Evolutionary conservation across 441 rosid genomes (phyloP), one percentile per base, ranked within the genome.

Genomic region (Pelargonium cotyledonis): DNA sequence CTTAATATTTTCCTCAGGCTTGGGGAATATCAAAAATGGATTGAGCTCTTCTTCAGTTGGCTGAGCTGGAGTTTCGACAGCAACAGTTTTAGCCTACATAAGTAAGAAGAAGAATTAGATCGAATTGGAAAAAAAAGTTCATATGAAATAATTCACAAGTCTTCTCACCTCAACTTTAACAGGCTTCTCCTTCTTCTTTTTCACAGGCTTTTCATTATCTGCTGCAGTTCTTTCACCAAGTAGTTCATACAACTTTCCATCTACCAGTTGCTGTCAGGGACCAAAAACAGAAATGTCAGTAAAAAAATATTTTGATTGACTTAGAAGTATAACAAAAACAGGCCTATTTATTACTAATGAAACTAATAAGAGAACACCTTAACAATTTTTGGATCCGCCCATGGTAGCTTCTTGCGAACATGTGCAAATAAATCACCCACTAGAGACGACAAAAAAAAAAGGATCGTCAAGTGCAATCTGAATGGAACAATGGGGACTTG

Each of bases 201-300:
- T 89, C 61, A 89, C 62, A 77, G 95, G 97, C 77, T 90, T 92
- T 78, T 88, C 99, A 76, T 89, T 77, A 78, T 95, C 96, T 65
- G 95, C 91, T 66, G 95, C 93, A 43, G 97, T 92, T 81, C 73
- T 89, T 80, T 90, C 96, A 73, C 97, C 99, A 79, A 95, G 90
- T 72, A 89, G 75, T 81, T 89, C 93, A 73, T 72, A 78, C 73
- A 90, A 69, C 78, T 90, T 92, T 70, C 78, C 81, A 76, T 86
- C 97, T 65, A 92, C 78, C 71, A 82, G 80, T 88, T 90, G 75
- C 98, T 95, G 79, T 66, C 14, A 75, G 38, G 18, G 19, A 15
- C 31, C 53, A 11, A 12, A 14, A 57, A 19, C 58, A 58, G 18
- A 15, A 18, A 26, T 43, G 8, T 43, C 47, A 29, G 35, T 29